Conservation (phyloP, 805 yeast species). For the Candida argentea region DNA sequence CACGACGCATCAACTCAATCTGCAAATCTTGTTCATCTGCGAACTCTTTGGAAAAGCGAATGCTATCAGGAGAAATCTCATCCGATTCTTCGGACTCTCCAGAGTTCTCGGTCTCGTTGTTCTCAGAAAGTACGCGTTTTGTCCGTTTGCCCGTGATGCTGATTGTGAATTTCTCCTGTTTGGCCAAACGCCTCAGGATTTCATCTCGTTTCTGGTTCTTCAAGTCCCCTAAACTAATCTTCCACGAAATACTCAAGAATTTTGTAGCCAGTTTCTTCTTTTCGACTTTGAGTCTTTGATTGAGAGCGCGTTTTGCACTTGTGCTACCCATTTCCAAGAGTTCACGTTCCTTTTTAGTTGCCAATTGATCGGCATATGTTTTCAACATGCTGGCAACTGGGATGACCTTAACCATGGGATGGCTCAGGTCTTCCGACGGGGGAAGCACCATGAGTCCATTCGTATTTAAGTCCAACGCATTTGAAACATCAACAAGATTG, state of each 20-base stretch:
- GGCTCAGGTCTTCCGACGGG: conserved; percentile 8
- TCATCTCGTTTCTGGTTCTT: conserved; percentile 44
- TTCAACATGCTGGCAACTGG: conserved; percentile 23
- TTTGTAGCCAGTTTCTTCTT: conserved; percentile 34
- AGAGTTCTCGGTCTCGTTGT: conserved; percentile 7
- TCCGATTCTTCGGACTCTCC: conserved; percentile 6
- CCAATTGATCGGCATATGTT: conserved; percentile 20
- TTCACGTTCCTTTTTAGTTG: conserved; percentile 19
- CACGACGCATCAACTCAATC: conserved; percentile 17
- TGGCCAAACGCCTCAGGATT: conserved; percentile 32
- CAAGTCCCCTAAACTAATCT: conserved; percentile 43
- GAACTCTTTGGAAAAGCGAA: conserved; percentile 2
- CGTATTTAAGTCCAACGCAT: conserved; percentile 15
- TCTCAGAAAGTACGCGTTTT: no score
- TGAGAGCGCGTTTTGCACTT: conserved; percentile 18
- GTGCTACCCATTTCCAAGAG: conserved; percentile 24
- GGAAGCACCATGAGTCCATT: conserved; percentile 17
- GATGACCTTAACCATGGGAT: conserved; percentile 20
- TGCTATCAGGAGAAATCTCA: conserved; percentile 6
- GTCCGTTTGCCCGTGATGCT: conserved; percentile 13
- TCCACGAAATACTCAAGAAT: conserved; percentile 44
- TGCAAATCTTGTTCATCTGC: conserved; percentile 7
- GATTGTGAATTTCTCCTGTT: conserved; percentile 29
- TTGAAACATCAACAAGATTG: conserved; percentile 20
- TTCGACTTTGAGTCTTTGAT: conserved; percentile 20